phyloP scores from a whole-genome alignment of 2,329 filamentous ascomycete species.

The Hypoxylon sp. region DNA sequence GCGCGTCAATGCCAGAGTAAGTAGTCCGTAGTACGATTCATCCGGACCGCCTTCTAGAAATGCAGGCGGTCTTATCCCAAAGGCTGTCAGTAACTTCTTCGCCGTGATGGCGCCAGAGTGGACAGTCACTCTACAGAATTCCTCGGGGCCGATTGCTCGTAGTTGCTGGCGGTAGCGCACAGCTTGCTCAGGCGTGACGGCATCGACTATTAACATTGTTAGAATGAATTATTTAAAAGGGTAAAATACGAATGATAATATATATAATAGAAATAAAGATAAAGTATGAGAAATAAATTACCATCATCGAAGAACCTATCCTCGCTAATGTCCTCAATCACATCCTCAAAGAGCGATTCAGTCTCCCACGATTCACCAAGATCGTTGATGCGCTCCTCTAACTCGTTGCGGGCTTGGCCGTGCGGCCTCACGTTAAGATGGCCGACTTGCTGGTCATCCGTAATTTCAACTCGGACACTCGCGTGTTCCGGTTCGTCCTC shows the following conservation, averaged over 20 bases:
- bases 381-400: conserved; percentile 67
- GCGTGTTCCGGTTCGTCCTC: conserved; percentile 16
- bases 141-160: conserved; percentile 80
- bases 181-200: conserved; percentile 72
- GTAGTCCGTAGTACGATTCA: conserved; percentile 79
- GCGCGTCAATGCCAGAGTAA: conserved; percentile 82
- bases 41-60: conserved; percentile 83
- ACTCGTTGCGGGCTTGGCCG: conserved; percentile 54
- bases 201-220: conserved; percentile 48
- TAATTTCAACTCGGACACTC: conserved; percentile 35
- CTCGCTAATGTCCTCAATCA: conserved; percentile 70
- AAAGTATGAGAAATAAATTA: conserved; percentile 52
- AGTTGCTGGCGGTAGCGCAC: conserved; percentile 77
- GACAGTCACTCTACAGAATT: conserved; percentile 82
- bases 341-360: conserved; percentile 75
- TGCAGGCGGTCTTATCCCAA: conserved; percentile 80
- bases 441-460: conserved; percentile 39
- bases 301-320: conserved; percentile 63
- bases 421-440: conserved; percentile 36
- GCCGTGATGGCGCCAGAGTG: conserved; percentile 78
- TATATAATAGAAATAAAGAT: conserved; percentile 16
- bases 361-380: conserved; percentile 72
- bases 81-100: conserved; percentile 88
- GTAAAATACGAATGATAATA: conserved; percentile 4
- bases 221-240: conserved; percentile 29